phyloP scores from a whole-genome alignment of 345 rosid genomes.

The Lepidium didymum region DNA sequence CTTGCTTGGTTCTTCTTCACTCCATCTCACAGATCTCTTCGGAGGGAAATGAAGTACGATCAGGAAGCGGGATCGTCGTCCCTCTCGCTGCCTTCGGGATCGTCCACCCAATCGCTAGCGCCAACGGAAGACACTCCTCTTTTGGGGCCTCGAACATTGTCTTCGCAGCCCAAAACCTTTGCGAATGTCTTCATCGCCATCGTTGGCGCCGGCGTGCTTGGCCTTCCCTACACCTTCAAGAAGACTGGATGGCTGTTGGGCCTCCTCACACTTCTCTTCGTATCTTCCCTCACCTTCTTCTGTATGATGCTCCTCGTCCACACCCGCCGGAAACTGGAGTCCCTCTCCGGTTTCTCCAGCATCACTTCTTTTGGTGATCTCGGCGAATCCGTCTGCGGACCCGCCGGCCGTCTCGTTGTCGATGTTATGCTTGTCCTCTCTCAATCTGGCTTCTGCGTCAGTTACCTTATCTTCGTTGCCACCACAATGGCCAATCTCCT shows the following conservation, averaged over 20 bases:
- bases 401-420: conserved; percentile 44
- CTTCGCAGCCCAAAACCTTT: conserved; percentile 50
- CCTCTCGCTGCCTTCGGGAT: conserved; percentile 15
- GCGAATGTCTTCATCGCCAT: conserved; percentile 10
- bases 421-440: conserved; percentile 61
- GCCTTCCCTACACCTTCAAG: conserved; percentile 37
- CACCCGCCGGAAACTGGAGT: conserved; percentile 63
- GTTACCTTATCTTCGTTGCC: conserved; percentile 56
- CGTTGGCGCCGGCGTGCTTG: conserved; percentile 2
- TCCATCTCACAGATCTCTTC: neutral
- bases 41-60: conserved; percentile 4
- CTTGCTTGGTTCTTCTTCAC: neutral
- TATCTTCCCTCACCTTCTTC: conserved; percentile 38
- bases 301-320: conserved; percentile 70
- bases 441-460: conserved; percentile 67
- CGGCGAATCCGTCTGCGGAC: conserved; percentile 49
- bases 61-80: conserved; percentile 26
- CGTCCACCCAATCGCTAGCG: conserved; percentile 32
- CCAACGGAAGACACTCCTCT: conserved; percentile 42
- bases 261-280: conserved; percentile 49
- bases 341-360: conserved; percentile 39
- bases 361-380: conserved; percentile 67
- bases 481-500: conserved; percentile 47
- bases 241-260: conserved; percentile 70
- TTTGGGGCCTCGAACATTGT: conserved; percentile 27